Evolutionary conservation across 345 rosid species (phyloP).

Genomic region (Eucalyptus cladocalyx): DNA sequence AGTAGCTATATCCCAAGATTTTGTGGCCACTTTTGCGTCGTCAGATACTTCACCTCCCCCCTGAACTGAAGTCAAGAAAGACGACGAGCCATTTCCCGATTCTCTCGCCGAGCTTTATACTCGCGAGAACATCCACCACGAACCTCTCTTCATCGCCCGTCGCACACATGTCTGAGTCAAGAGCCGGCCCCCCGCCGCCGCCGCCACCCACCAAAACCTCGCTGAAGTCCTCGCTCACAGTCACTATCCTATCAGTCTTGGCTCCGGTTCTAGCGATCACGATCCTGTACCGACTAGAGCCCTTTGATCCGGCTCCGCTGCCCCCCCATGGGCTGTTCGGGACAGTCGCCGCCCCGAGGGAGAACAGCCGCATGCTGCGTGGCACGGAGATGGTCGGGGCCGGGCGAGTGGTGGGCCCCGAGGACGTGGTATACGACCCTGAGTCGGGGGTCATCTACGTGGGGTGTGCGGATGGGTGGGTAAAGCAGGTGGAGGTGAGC

Average conservation of each 20-base stretch:
- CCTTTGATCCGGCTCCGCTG: neutral
- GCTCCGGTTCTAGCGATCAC: neutral
- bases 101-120: neutral
- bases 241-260: neutral
- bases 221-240: neutral
- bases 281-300: neutral
- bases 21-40: neutral
- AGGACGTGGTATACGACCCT: constrained; percentile 42
- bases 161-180: neutral
- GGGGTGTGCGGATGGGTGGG: constrained; percentile 65
- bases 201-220: neutral
- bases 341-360: neutral
- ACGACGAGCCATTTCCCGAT: neutral
- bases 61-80: neutral
- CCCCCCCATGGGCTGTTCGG: neutral
- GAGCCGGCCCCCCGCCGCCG: neutral
- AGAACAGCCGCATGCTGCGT: neutral
- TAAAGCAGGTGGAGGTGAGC: constrained; percentile 32
- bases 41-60: neutral
- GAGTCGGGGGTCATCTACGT: constrained; percentile 31
- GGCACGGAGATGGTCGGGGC: neutral
- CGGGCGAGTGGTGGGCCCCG: constrained; percentile 13
- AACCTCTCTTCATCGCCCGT: neutral
- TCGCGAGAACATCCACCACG: neutral
- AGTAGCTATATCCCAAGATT: neutral